Conservation (phyloP, 2,329 filamentous ascomycete genomes). For the Aspergillus udagawae region DNA sequence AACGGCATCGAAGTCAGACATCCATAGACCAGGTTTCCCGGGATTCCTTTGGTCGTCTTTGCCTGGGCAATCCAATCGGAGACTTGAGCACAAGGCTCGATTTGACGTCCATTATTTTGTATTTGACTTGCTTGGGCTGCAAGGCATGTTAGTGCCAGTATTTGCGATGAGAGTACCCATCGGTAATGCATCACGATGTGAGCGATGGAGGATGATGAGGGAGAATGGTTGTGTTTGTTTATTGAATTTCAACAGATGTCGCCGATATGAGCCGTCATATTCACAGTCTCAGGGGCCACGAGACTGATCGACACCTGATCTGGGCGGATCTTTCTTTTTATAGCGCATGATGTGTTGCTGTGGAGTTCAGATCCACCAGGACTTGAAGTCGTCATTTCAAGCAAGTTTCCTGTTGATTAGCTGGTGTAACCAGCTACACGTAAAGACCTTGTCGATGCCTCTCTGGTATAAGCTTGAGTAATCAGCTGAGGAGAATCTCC, state of each 20-base stretch:
- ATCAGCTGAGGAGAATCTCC: not conserved
- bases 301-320: not conserved
- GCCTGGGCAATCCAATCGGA: slow-evolving; percentile 1
- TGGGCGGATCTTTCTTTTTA: not conserved
- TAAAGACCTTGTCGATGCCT: not conserved
- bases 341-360: not conserved
- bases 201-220: not conserved
- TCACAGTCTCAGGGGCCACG: not conserved
- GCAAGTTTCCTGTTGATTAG: not conserved
- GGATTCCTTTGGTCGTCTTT: not conserved
- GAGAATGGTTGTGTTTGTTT: not conserved
- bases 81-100: not conserved
- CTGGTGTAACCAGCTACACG: not conserved
- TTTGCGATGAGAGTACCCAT: not conserved
- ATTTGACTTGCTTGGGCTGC: not conserved
- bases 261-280: not conserved
- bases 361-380: not conserved
- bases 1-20: slow-evolving; percentile 30
- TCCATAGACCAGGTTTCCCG: slow-evolving; percentile 14
- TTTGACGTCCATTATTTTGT: not conserved
- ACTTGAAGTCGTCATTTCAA: not conserved
- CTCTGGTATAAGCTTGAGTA: not conserved
- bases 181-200: not conserved
- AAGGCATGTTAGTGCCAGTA: not conserved
- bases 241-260: not conserved